Base-by-base conservation (phyloP, 208 protist species). In the Acanthamoeba lenticulata region DNA sequence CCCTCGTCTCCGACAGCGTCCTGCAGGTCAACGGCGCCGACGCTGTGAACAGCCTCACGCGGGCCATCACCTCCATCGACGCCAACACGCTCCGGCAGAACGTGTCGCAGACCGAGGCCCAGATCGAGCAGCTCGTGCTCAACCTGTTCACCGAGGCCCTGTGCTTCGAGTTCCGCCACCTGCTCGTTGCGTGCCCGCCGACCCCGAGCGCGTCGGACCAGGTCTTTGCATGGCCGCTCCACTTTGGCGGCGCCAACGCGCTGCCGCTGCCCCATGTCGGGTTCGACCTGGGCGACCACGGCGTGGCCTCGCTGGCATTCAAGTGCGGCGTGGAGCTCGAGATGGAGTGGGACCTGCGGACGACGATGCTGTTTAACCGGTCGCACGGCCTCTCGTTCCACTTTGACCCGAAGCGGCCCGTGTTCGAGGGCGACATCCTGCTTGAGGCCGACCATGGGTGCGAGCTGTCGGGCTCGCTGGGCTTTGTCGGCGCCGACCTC, bases 401-500 rank as follows among this genome's bases (percentile, higher is more conserved):
- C 27, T 81, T 93, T 62, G 44, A 32, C 17, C 7, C 3, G 40
- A 17, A 21, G 44, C 89, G 62, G 24, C 2, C 15, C 34, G 60
- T 81, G 17, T 93, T 93, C 89, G 3, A 21, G 62, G 55, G 42
- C 40, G 65, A 36, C 62, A n/a, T 93, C 32, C 29, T 21, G 17
- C 40, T 93, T 17, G 44, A 81, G 32, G 65, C 81, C 24, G 4
- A 11, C n/a, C 2, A 6, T 24, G 89, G 62, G 17, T 93, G 89
- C 47, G 19, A n/a, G 15, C 62, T 93, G 15, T 74, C 65, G n/a
- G 89, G 89, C 44, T 44, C 9, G 17, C 24, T 93, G 9, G 89
- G 89, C 62, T 81, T n/a, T 34, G 38, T 93, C 65, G 89, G 89
- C 34, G 40, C 47, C 34, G 89, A 93, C 34, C 62, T 93, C 24